Conservation (phyloP, 139 green algal species). For the Coelastrella sp. region DNA sequence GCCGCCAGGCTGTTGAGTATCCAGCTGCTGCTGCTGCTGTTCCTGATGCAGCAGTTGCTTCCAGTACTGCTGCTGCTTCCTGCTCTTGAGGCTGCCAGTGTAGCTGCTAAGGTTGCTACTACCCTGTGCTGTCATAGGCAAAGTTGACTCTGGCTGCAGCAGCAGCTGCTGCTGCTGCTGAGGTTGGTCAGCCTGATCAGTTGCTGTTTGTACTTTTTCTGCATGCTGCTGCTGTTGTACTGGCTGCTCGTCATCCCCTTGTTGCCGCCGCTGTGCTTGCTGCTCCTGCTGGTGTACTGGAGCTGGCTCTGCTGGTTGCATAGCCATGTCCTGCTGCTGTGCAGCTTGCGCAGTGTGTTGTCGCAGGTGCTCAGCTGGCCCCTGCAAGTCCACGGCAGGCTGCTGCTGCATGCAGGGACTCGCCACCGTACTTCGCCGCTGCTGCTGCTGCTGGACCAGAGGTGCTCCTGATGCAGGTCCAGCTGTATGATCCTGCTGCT, state of each 20-base stretch:
- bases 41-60: constrained; percentile 28
- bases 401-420: background rate
- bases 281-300: background rate
- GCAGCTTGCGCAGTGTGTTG: background rate
- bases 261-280: background rate
- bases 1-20: background rate
- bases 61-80: constrained; percentile 11
- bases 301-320: background rate
- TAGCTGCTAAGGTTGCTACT: background rate
- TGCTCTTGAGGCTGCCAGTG: background rate
- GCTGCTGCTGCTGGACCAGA: too few species aligned
- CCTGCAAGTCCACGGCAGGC: background rate
- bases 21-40: constrained; percentile 10
- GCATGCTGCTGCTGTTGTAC: constrained; percentile 1
- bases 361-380: background rate
- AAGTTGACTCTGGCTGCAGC: background rate
- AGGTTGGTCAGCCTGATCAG: background rate
- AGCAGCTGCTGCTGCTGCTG: constrained; percentile 17
- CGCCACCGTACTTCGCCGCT: too few species aligned
- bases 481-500: too few species aligned
- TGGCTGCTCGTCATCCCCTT: background rate
- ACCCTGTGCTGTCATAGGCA: background rate
- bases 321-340: background rate
- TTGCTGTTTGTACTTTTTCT: background rate
- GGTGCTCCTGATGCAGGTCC: too few species aligned